phyloP scores from a whole-genome alignment of 805 yeast species.

The Starmerella stigmatis region DNA sequence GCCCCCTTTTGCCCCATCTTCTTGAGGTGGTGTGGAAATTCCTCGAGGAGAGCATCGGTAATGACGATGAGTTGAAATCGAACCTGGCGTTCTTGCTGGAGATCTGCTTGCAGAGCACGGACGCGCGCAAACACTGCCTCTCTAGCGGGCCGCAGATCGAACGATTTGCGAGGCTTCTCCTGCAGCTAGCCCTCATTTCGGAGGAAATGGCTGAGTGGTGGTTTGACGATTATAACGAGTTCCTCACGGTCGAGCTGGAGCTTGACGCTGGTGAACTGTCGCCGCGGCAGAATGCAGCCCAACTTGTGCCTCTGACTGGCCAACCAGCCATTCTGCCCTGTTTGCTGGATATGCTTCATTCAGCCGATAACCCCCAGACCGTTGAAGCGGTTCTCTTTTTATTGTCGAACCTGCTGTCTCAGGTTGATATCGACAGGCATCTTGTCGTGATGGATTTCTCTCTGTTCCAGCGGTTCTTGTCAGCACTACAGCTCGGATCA shows the following conservation, averaged over 20 bases:
- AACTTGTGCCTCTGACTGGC: slow-evolving; percentile 44
- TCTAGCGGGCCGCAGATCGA: slow-evolving; percentile 5
- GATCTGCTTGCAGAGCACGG: slow-evolving; percentile 13
- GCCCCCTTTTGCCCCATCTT: slow-evolving; percentile 18
- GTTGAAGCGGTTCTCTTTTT: slow-evolving; percentile 22
- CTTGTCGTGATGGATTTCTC: neutral
- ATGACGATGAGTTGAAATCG: slow-evolving; percentile 18
- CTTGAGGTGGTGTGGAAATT: slow-evolving; percentile 9
- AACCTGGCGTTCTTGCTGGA: slow-evolving; percentile 20
- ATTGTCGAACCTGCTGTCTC: slow-evolving; percentile 17
- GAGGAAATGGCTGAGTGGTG: slow-evolving; percentile 38
- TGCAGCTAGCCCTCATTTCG: slow-evolving; percentile 37
- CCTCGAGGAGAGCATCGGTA: neutral
- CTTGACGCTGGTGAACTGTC: slow-evolving; percentile 41
- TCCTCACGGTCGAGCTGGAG: slow-evolving; percentile 66
- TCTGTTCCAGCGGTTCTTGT: slow-evolving; percentile 11
- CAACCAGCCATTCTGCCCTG: slow-evolving; percentile 20
- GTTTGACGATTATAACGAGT: slow-evolving; percentile 52
- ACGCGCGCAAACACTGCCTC: slow-evolving; percentile 6
- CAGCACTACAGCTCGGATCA: slow-evolving; percentile 7
- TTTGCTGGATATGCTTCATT: slow-evolving; percentile 12
- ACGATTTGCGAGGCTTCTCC: slow-evolving; percentile 24
- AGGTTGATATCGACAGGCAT: slow-evolving; percentile 19
- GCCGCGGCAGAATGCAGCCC: slow-evolving; percentile 53
- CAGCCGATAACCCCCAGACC: neutral